Evolutionary conservation across 805 yeast species (phyloP).

Genomic region (Tetrapisispora phaffii): DNA sequence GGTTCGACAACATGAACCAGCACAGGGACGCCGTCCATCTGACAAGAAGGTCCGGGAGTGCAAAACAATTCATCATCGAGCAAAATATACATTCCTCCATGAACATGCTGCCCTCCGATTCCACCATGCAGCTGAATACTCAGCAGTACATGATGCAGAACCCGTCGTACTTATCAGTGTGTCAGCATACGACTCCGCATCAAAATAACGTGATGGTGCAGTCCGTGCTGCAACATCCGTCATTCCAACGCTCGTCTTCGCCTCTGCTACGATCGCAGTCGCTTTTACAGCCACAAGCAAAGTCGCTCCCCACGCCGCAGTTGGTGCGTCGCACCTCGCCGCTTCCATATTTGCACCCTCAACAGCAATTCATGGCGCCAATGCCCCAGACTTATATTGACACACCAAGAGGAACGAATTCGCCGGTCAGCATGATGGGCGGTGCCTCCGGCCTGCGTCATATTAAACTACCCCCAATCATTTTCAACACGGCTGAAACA

Average conservation of each 20-base stretch:
- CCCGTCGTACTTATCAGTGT: background rate
- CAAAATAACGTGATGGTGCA: too few relatives aligned
- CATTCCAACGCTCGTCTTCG: too few relatives aligned
- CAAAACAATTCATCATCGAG: background rate
- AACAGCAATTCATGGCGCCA: background rate
- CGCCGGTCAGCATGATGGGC: background rate
- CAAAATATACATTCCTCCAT: background rate
- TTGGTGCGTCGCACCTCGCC: background rate
- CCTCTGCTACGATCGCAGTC: too few relatives aligned
- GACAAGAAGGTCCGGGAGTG: background rate
- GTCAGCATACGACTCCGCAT: too few relatives aligned
- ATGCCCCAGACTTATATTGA: background rate
- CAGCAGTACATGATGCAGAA: background rate
- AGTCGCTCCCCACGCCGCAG: too few relatives aligned
- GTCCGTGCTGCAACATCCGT: too few relatives aligned
- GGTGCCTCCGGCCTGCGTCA: background rate
- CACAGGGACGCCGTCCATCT: slow-evolving; percentile 78
- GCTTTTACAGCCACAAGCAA: too few relatives aligned
- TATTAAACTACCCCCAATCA: slow-evolving; percentile 1
- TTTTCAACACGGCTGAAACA: background rate
- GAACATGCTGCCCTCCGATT: too few relatives aligned
- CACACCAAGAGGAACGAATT: background rate
- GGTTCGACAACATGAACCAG: slow-evolving; percentile 82
- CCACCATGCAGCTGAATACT: too few relatives aligned
- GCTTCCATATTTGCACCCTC: background rate